A percentile compares a stretch with the other conserved stretches of the same genome.
These are phyloP conservation scores for Cyamopsis tetragonoloba DNA, from an alignment of 306 rosid species.

Conservation along the genomic window DNA sequence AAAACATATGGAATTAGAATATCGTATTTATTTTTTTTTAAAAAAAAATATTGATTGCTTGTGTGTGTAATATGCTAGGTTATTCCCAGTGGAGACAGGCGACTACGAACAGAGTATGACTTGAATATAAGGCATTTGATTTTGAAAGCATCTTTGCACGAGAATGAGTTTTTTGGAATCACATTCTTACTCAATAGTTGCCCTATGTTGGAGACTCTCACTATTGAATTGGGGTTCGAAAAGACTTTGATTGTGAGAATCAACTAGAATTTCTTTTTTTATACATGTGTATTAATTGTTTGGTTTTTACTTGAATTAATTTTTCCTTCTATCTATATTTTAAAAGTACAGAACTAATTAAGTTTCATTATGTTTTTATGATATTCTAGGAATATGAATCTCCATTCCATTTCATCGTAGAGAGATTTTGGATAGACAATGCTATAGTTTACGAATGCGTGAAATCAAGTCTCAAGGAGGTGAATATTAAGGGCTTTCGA, in stretches of 20 bases:
- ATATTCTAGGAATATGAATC: conserved; percentile 20
- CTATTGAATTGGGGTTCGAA: conserved; percentile 16
- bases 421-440: not conserved
- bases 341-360: not conserved
- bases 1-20: too few species aligned
- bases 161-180: conserved; percentile 36
- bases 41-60: too few species aligned
- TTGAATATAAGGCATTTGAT: conserved; percentile 35
- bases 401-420: not conserved
- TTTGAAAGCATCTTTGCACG: conserved; percentile 34
- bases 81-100: conserved; percentile 8
- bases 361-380: too few species aligned
- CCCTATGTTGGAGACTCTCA: conserved; percentile 31
- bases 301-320: not conserved
- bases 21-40: too few species aligned
- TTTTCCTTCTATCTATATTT: too few species aligned
- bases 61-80: conserved; percentile 3
- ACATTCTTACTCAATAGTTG: conserved; percentile 39
- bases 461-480: not conserved
- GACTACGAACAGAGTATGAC: not conserved
- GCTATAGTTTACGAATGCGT: not conserved
- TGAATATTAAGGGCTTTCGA: conserved; percentile 7
- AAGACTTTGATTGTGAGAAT: conserved; percentile 23
- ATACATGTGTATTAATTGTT: not conserved
- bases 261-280: not conserved